Evolutionary conservation across 345 rosid species (phyloP), one percentile per base, ranked within the genome.

Genomic region (Zanthoxylum bungeanum): DNA sequence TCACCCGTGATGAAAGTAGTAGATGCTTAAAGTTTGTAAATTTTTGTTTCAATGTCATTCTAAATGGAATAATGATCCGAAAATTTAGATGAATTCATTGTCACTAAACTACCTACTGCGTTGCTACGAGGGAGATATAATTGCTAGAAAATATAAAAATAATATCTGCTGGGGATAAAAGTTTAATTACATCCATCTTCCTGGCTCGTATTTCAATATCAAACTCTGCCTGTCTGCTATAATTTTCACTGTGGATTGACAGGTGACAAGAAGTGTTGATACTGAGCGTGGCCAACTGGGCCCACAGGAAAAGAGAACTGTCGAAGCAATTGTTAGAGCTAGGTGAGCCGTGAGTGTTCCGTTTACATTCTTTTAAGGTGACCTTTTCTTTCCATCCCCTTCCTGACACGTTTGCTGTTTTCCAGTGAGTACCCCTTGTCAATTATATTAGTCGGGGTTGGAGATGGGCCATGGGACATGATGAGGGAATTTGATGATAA

Each of bases 401-500:
- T 74, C 40, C 80, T 73, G 10, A 72, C 64, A 40, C 55, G 19
- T 79, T n/a, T 69, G 56, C 10, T 74, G 16, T 66, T 61, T 75
- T 74, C 47, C 87, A 89, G 95, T 72, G 83, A 91, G 79, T 88
- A 89, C 81, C 97, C 98, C n/a, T 73, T 96, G 64, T 93, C 98
- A 19, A 89, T 96, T 52, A 81, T 93, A 66, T 80, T 93, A 69
- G 98, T 96, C 0, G 99, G 99, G 62, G 98, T 96, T 1, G 99
- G 99, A n/a, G 99, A 96, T 79, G 99, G 99, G n/a, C 99, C 99
- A 9, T 96, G 99, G 97, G 98, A 96, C 72, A 90, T 87, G 85
- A 96, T 96, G 99, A 82, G 81, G 77, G 96, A 96, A 77, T 96
- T 96, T 44, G 98, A 93, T 60, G 99, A 96, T 73, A 96, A 96